These are phyloP conservation scores for Microdochium nivale DNA, from an alignment of 2,329 filamentous ascomycete genomes.

Conservation along the genomic window DNA sequence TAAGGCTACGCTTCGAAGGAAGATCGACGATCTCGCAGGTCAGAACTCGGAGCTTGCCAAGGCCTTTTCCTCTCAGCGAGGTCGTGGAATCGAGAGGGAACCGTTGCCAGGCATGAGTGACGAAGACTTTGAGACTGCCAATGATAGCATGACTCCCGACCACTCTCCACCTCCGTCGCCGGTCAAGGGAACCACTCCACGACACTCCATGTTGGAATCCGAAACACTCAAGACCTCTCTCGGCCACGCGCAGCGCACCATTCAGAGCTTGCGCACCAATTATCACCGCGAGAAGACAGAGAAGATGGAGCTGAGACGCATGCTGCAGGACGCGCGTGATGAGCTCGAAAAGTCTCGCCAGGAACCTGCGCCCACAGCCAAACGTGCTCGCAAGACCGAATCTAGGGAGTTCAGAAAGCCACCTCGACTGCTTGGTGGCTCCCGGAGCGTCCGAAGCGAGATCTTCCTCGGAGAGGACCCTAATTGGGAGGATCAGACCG, in stretches of 20 bases:
- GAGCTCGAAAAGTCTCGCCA: slow-evolving; percentile 69
- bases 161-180: slow-evolving; percentile 87
- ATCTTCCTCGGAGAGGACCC: slow-evolving; percentile 64
- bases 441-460: slow-evolving; percentile 68
- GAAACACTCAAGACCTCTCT: slow-evolving; percentile 93
- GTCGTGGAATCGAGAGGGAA: slow-evolving; percentile 58
- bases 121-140: slow-evolving; percentile 55
- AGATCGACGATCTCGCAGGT: slow-evolving; percentile 75
- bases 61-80: slow-evolving; percentile 67
- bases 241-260: slow-evolving; percentile 90
- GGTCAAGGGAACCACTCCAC: slow-evolving; percentile 83
- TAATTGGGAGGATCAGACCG: slow-evolving; percentile 80
- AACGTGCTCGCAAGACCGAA: slow-evolving; percentile 54
- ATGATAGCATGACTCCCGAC: slow-evolving; percentile 70
- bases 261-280: slow-evolving; percentile 89
- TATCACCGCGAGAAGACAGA: slow-evolving; percentile 98
- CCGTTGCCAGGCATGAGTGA: slow-evolving; percentile 48
- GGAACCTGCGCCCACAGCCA: slow-evolving; percentile 41
- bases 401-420: slow-evolving; percentile 72
- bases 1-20: slow-evolving; percentile 67
- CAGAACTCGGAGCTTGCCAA: slow-evolving; percentile 89
- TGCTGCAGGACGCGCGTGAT: slow-evolving; percentile 91
- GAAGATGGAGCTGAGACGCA: slow-evolving; percentile 88
- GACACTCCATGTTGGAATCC: slow-evolving; percentile 85
- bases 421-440: slow-evolving; percentile 65